Percentiles rank a stretch among this genome's conserved stretches.
These are phyloP conservation scores for Chlamydomonas sp. DNA, from an alignment of 139 green algal genomes.

Conservation along the genomic window DNA sequence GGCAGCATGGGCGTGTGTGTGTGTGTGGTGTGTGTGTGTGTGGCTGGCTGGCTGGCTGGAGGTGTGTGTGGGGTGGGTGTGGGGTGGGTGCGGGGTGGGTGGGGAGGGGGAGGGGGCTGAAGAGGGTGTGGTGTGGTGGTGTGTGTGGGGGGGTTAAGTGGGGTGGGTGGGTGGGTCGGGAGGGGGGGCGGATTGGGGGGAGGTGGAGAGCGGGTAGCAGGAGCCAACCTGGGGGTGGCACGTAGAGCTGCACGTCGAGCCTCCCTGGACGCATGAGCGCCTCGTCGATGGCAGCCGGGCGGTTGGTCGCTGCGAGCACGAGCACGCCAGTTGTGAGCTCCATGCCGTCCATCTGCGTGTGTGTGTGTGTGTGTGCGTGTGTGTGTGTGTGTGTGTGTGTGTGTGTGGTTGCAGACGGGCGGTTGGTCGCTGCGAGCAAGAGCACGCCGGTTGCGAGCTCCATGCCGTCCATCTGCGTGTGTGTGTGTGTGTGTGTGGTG, in stretches of 20 bases:
- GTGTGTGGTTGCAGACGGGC: slow-evolving; percentile 44
- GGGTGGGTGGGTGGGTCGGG: too few species aligned
- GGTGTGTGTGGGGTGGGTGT: too few species aligned
- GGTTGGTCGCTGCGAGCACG: slow-evolving; percentile 78
- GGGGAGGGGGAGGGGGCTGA: too few species aligned
- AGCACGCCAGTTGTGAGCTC: slow-evolving; percentile 62
- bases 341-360: slow-evolving; percentile 58
- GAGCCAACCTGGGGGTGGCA: too few species aligned
- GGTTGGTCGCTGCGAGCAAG: slow-evolving; percentile 78
- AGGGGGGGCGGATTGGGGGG: too few species aligned
- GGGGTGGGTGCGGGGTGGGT: too few species aligned
- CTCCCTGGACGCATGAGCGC: slow-evolving; percentile 76
- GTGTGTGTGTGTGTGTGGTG: not conserved
- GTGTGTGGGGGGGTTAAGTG: too few species aligned
- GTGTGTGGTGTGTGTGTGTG: too few species aligned
- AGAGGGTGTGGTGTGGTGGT: too few species aligned
- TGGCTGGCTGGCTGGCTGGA: too few species aligned
- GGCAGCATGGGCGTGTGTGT: too few species aligned
- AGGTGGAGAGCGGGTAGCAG: too few species aligned
- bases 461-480: slow-evolving; percentile 58
- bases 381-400: not conserved
- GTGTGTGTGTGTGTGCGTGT: not conserved
- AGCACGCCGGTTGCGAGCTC: slow-evolving; percentile 62
- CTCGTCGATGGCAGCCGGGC: slow-evolving; percentile 59
- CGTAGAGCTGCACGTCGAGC: slow-evolving; percentile 76